These are phyloP conservation scores for Cercospora sp. DNA, from an alignment of 2,329 filamentous ascomycete genomes.

Conservation along the genomic window DNA sequence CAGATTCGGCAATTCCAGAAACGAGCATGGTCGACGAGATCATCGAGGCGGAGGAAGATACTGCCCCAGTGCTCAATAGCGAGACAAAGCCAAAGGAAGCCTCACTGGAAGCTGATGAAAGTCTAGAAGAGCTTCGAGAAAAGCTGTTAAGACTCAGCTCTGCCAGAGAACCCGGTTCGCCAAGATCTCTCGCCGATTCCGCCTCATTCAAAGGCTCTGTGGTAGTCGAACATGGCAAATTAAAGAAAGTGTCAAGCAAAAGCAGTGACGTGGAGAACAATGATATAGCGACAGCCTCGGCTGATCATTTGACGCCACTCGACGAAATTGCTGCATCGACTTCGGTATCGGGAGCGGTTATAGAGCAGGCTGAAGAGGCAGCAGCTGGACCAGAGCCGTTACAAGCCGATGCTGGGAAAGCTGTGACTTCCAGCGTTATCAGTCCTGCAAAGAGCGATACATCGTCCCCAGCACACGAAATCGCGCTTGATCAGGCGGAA, in stretches of 20 bases:
- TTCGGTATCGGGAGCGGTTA: neutral
- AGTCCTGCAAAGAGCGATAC: neutral
- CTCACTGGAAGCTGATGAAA: neutral
- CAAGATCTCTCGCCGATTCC: neutral
- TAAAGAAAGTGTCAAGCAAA: neutral
- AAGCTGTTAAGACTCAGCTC: neutral
- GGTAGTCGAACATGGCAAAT: neutral
- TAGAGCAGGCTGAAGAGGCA: neutral
- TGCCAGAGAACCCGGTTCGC: neutral
- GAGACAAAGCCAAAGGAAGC: neutral
- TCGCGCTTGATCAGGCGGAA: neutral
- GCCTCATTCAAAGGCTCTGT: neutral
- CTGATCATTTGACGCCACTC: neutral
- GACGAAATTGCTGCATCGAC: neutral
- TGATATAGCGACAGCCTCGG: neutral
- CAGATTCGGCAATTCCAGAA: neutral
- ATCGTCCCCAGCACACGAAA: neutral
- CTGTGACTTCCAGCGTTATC: neutral
- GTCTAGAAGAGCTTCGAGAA: neutral
- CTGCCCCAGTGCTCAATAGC: neutral
- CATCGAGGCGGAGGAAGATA: neutral
- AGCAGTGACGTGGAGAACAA: neutral
- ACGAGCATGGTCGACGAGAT: neutral
- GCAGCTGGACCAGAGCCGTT: neutral
- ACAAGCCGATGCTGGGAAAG: neutral